Base-by-base conservation (phyloP, 352 stramenopile species). In the Phytophthora citrophthora region DNA sequence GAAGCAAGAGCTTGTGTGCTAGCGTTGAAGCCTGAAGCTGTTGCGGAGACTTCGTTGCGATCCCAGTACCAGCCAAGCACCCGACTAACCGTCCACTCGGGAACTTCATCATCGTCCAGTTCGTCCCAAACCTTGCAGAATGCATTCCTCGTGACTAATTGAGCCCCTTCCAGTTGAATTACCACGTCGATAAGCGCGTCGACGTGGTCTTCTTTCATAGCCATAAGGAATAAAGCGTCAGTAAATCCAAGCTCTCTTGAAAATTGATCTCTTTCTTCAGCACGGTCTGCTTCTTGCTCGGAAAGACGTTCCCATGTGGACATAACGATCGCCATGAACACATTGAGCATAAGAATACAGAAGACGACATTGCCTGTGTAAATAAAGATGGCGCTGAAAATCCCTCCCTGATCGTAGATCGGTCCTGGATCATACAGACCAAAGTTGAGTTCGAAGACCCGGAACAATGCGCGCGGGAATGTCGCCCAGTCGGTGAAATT, bases 311-410 rank as follows among this genome's bases (percentile, higher is more conserved):
- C 79, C 81, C 81, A 89, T 24, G 79, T 90, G 39, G 70, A 87
- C 79, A 90, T 89, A 47, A 90, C 79, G 55, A 90, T 90, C 16
- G 81, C 81, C 81, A 90, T 90, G 55, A 90, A 90, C 1, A 90
- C 73, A 45, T 90, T 90, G 38, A 90, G 76, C 81, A 90, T 88
- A 54, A 90, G 77, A 54, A 90, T 90, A 54, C 79, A 89, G 50
- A 90, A 90, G 5, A 90, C 77, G 32, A 83, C 62, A 45, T 81
- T 90, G 2, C 77, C 75, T 8, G 81, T 82, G 69, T 90, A 90
- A 52, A 90, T 88, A 65, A 84, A 90, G 50, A 88, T 80, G 16
- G 76, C 79, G 32, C 81, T 89, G 44, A 88, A 74, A 52, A 86
- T 78, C 0, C 81, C 81, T 8, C 79, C 69, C 9, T 81, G 75